A percentile compares a stretch with the other conserved stretches of the same genome.
Evolutionary conservation across 164 flowering plant species (phyloP).

Genomic region (grape (Vitis vinifera)): ASM3070453v1 NC_081805.1:24467501-24468000

Average conservation of each 20-base stretch:
- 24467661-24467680: constrained; percentile 14
- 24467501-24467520: too few relatives aligned
- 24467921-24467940: constrained; percentile 33
- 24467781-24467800: not conserved
- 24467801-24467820: not conserved
- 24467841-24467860: not conserved
- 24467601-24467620: constrained; percentile 70
- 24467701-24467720: constrained; percentile 2
- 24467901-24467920: constrained; percentile 63
- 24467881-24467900: constrained; percentile 32
- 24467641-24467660: constrained; percentile 67
- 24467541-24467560: not conserved
- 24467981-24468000: not conserved
- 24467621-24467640: constrained; percentile 61
- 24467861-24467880: not conserved
- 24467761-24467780: not conserved
- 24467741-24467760: not conserved
- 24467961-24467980: not conserved
- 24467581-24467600: constrained; percentile 67
- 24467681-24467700: not conserved
- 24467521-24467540: too few relatives aligned
- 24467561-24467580: constrained; percentile 32
- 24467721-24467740: too few relatives aligned
- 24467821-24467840: not conserved
- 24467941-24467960: not conserved